Conservation (phyloP, 192 early-diverging fungal species). For the Backusella mclennaniae region DNA sequence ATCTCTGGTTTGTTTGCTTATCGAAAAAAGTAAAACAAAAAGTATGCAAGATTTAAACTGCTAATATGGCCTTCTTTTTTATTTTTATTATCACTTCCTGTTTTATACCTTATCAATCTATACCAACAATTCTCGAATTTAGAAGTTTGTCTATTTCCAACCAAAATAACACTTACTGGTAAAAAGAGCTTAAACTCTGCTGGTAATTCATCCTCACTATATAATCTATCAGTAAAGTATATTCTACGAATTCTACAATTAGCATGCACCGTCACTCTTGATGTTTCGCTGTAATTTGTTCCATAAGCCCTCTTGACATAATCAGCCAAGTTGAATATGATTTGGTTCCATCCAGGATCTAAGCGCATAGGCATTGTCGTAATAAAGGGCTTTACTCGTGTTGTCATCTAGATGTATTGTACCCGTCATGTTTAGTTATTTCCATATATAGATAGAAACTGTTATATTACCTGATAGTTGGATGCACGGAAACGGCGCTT, state of each 20-base stretch:
- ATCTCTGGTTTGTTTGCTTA: no score
- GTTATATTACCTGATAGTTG: slow-evolving; percentile 78
- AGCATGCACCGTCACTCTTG: slow-evolving; percentile 88
- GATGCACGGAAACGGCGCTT: slow-evolving; percentile 81
- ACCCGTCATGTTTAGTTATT: neutral
- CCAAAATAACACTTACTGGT: slow-evolving; percentile 50
- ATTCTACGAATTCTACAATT: slow-evolving; percentile 86
- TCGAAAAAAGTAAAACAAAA: no score
- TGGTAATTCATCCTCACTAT: slow-evolving; percentile 90
- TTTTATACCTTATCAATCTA: slow-evolving; percentile 9
- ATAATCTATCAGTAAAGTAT: slow-evolving; percentile 89
- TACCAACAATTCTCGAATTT: neutral
- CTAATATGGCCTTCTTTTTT: neutral
- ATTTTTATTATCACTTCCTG: neutral
- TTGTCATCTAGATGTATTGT: slow-evolving; percentile 56
- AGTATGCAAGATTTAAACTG: no score
- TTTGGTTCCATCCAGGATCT: slow-evolving; percentile 96
- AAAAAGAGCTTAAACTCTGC: slow-evolving; percentile 89
- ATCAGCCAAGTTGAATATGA: slow-evolving; percentile 87
- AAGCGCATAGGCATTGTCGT: slow-evolving; percentile 91
- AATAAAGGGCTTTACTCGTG: slow-evolving; percentile 83
- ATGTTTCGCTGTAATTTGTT: slow-evolving; percentile 83
- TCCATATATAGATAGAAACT: neutral
- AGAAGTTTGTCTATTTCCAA: neutral
- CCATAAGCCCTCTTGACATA: slow-evolving; percentile 88